phyloP scores from a whole-genome alignment of 129 eudicot species.

The Kitagawia praeruptora region DNA sequence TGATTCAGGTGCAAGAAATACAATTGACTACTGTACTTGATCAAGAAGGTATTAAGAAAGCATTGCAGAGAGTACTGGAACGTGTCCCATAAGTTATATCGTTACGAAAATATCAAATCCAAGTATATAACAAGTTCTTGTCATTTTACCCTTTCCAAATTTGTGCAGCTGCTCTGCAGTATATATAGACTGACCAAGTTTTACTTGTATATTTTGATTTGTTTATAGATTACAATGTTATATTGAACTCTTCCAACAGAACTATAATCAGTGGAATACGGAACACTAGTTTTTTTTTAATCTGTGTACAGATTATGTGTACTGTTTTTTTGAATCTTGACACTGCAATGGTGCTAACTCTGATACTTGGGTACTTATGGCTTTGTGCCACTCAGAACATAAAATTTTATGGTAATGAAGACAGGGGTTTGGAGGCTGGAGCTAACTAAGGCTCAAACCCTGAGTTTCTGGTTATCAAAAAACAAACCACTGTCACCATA shows the following conservation, averaged over 20 bases:
- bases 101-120: neutral
- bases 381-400: no score
- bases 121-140: neutral
- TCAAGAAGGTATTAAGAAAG: conserved; percentile 86
- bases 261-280: neutral
- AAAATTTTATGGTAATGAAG: no score
- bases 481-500: no score
- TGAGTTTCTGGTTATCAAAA: no score
- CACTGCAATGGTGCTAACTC: no score
- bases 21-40: conserved; percentile 70
- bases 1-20: conserved; percentile 79
- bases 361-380: no score
- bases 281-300: no score
- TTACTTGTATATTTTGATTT: conserved; percentile 1
- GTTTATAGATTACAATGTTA: neutral
- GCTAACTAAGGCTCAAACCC: no score
- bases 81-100: conserved; percentile 54
- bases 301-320: neutral
- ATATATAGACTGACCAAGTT: neutral
- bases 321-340: neutral
- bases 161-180: conserved; percentile 3
- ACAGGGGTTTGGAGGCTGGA: no score
- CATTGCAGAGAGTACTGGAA: conserved; percentile 76
- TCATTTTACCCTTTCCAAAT: neutral
- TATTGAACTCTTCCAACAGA: neutral